These are phyloP conservation scores for Neocucurbitaria cava DNA, from an alignment of 2,329 filamentous ascomycete genomes.

Conservation along the genomic window DNA sequence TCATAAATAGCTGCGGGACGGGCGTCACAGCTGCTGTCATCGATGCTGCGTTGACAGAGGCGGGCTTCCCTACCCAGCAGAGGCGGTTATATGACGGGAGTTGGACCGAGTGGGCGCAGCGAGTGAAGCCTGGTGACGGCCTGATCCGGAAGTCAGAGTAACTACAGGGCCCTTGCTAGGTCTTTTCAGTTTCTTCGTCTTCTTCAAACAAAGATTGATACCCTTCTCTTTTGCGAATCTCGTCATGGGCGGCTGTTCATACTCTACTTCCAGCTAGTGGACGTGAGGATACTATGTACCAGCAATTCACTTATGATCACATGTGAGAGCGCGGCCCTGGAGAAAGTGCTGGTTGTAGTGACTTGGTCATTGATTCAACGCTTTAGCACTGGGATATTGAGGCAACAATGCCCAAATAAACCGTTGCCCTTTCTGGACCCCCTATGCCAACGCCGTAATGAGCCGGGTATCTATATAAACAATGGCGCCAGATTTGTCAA, in stretches of 20 bases:
- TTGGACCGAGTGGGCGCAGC: conserved; percentile 88
- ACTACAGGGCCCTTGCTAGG: too few species aligned
- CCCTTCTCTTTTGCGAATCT: conserved; percentile 7
- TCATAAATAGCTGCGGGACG: conserved; percentile 89
- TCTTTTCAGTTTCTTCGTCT: too few species aligned
- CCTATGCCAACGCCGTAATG: not conserved
- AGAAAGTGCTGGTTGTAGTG: not conserved
- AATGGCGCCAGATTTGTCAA: not conserved
- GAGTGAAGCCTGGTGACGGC: conserved; percentile 66
- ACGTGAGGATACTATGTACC: too few species aligned
- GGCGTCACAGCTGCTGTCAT: conserved; percentile 93
- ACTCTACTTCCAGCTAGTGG: not conserved
- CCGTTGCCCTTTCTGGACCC: not conserved
- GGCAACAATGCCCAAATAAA: not conserved
- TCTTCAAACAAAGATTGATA: conserved; percentile 10
- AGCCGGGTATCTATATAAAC: not conserved
- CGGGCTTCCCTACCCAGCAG: conserved; percentile 73
- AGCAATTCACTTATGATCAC: too few species aligned
- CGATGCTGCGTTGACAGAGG: conserved; percentile 83
- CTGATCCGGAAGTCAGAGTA: conserved; percentile 63
- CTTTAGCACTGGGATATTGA: not conserved
- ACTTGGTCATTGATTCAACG: not conserved
- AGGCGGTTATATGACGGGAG: conserved; percentile 91
- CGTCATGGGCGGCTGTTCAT: not conserved
- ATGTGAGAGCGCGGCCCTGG: too few species aligned